Evolutionary conservation across 2,329 filamentous ascomycete species (phyloP), one percentile per base, ranked within the genome.

Genomic region (Ustilaginoidea virens): DNA sequence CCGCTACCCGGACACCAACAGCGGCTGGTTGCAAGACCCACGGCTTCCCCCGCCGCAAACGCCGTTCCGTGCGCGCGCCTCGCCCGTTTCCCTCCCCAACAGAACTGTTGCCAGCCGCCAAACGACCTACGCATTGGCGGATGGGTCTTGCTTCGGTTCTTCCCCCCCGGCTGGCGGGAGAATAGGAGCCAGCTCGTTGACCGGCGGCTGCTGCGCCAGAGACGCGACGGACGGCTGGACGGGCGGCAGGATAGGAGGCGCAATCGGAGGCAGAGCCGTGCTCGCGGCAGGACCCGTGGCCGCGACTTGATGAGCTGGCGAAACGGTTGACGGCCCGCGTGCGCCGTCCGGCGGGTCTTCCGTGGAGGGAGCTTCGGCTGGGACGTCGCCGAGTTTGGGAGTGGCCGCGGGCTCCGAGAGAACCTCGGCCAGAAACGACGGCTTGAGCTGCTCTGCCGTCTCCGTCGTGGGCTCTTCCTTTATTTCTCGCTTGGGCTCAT

Each of bases 71-170:
- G 7, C 9, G 11, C 16, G 17, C 19, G 15, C 22, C 20, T 17
- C 7, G 6, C 13, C 17, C 8, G 17, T 23, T 3, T n/a, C 27
- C 21, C 13, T 17, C 12, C 21, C 21, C 9, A 23, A 23, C 13
- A 17, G 8, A 17, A 17, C 17, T 16, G 17, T 15, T 6, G 8
- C 22, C 17, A 31, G 32, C 29, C 30, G 23, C 28, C 31, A 30
- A 33, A 30, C 30, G 21, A 35, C 27, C 30, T 40, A 39, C 27
- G 27, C 36, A 27, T 33, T 26, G 29, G 31, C 35, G 20, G 33
- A 25, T 28, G 15, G 32, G 25, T 31, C 32, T 23, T 35, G 33
- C 28, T 28, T 29, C 21, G 25, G 16, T 26, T 28, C 26, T 28
- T 36, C 35, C n/a, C 24, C 29, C 8, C 13, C 23, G 6, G 24